Evolutionary conservation across 2,329 filamentous ascomycete species (phyloP), one percentile per base, ranked within the genome.

Genomic region (Diaporthe capsici): DNA sequence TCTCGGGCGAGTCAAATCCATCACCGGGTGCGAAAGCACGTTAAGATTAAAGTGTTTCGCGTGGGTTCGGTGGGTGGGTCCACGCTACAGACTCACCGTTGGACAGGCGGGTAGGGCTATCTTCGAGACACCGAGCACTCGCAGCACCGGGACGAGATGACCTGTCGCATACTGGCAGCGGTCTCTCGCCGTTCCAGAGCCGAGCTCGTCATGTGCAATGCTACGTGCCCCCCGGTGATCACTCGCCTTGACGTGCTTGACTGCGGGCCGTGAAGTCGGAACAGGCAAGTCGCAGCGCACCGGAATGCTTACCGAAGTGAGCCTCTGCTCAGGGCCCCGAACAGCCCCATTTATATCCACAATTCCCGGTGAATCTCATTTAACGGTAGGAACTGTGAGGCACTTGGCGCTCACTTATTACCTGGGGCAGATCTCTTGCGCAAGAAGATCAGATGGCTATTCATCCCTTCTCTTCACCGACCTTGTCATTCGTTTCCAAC

Each of bases 321-420:
- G 34, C 37, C 37, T 73, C 58, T 65, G 22, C 28, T 22, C 58
- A 65, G 60, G 71, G 49, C 47, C 31, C 58, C 47, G 22, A 37
- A 47, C n/a, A 13, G 49, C 71, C 71, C 71, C 58, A 55, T 53
- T 17, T 55, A 55, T 57, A 42, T 65, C 71, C 71, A 73, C 71
- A 73, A 22, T 22, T 39, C 22, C 71, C 71, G 60, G 58, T 53
- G 37, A 53, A 73, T 55, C 71, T 73, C 71, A 73, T 73, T 73
- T 73, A 28, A 55, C 47, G 25, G 39, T 15, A 10, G 49, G 10
- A 34, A 34, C 10, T 12, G 22, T 20, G 71, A n/a, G 12, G n/a
- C 12, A 7, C 60, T 65, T 65, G 58, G 71, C 58, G 37, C 37
- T 65, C 47, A 73, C 47, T 44, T 73, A 57, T 31, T 44, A 73